phyloP scores from a whole-genome alignment of 305 asterid species.

The Fraxinus angustifolia region DNA sequence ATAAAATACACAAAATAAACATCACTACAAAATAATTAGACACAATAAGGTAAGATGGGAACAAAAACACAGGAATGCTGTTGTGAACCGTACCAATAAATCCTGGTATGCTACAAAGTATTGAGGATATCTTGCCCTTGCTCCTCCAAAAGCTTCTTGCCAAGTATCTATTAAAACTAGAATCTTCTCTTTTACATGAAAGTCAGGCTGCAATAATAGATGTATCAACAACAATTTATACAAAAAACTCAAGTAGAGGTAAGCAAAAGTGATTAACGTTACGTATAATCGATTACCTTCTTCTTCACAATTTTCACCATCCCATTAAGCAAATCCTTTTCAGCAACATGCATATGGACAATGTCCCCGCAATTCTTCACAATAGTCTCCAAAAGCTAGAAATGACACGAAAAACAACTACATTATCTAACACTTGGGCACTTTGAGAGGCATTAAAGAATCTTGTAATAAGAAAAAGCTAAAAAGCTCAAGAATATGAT shows the following conservation, averaged over 20 bases:
- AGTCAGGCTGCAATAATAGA: slow-evolving; percentile 75
- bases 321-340: slow-evolving; percentile 84
- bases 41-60: slow-evolving; percentile 2
- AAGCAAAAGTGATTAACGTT: slow-evolving; percentile 6
- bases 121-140: slow-evolving; percentile 89
- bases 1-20: slow-evolving; percentile 15
- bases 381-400: slow-evolving; percentile 85
- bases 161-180: slow-evolving; percentile 91
- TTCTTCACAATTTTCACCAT: slow-evolving; percentile 89
- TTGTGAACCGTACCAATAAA: slow-evolving; percentile 54
- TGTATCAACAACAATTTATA: slow-evolving; percentile 19
- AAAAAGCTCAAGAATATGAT: background rate
- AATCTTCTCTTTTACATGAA: slow-evolving; percentile 94
- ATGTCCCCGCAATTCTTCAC: slow-evolving; percentile 97
- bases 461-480: background rate
- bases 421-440: background rate
- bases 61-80: slow-evolving; percentile 3
- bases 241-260: slow-evolving; percentile 14
- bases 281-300: slow-evolving; percentile 55
- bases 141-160: slow-evolving; percentile 99
- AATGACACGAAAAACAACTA: slow-evolving; percentile 24
- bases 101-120: slow-evolving; percentile 92
- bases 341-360: slow-evolving; percentile 99
- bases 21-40: slow-evolving; percentile 11
- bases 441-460: background rate